Evolutionary conservation across 2,329 filamentous ascomycete genomes (phyloP).

Genomic region (Aspergillus arachidicola): DNA sequence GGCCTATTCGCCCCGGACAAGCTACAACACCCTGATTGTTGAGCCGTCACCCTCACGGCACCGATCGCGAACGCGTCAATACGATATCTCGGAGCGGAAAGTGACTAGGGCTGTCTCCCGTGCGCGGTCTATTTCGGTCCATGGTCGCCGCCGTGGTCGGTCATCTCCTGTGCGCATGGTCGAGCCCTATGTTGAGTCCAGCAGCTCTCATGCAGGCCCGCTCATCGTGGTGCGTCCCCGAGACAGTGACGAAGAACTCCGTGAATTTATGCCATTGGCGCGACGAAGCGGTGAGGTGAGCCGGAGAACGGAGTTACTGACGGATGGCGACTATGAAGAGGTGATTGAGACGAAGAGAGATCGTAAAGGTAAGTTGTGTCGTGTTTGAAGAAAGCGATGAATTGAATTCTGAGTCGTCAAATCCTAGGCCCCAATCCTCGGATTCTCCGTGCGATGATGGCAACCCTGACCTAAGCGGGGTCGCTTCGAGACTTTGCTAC

Average conservation of each 20-base stretch:
- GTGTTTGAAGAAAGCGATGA: conserved; percentile 31
- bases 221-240: conserved; percentile 53
- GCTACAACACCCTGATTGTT: conserved; percentile 35
- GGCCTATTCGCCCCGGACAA: conserved; percentile 28
- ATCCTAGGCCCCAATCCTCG: conserved; percentile 63
- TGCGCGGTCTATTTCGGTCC: conserved; percentile 39
- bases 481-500: not conserved
- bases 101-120: conserved; percentile 32
- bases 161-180: conserved; percentile 42
- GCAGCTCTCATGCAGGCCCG: conserved; percentile 46
- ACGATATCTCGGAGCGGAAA: conserved; percentile 32
- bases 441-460: conserved; percentile 70
- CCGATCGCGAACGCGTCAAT: conserved; percentile 27
- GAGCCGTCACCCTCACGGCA: conserved; percentile 34
- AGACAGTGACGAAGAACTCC: conserved; percentile 65
- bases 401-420: conserved; percentile 16
- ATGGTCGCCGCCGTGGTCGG: conserved; percentile 34
- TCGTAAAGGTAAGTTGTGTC: conserved; percentile 86
- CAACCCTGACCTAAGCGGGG: conserved; percentile 64
- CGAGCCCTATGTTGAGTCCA: conserved; percentile 39
- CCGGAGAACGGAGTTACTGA: conserved; percentile 37
- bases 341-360: conserved; percentile 74
- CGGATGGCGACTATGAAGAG: conserved; percentile 50
- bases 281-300: conserved; percentile 44
- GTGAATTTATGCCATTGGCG: conserved; percentile 69